Conservation (phyloP, 495 filamentous ascomycete genomes). For the Margaritispora aquatica region DNA sequence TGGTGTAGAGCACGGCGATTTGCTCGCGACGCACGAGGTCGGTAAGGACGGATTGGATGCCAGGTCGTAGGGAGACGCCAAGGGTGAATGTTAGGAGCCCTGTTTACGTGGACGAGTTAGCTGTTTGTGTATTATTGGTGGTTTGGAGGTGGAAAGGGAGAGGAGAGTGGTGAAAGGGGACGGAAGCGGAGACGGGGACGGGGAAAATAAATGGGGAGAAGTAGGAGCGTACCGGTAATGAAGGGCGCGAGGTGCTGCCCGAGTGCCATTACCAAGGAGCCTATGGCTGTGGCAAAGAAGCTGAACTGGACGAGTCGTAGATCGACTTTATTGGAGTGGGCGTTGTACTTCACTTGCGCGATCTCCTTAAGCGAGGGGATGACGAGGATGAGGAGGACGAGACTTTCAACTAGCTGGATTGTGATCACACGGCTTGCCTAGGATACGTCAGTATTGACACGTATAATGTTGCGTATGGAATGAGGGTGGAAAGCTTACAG, state of each 20-base stretch:
- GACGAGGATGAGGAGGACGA: background rate
- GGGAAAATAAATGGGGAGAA: background rate
- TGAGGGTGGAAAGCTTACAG: background rate
- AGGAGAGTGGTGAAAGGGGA: too few species aligned
- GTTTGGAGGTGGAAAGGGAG: too few species aligned
- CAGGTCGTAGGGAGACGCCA: background rate
- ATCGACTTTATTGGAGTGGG: background rate
- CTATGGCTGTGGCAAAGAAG: background rate
- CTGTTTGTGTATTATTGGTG: background rate
- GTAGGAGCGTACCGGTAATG: background rate
- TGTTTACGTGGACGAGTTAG: background rate
- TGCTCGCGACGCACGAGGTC: background rate
- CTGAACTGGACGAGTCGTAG: background rate
- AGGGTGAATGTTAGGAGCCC: background rate
- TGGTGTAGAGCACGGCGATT: background rate
- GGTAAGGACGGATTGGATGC: background rate
- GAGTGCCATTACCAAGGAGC: background rate
- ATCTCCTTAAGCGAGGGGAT: background rate
- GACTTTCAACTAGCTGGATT: background rate
- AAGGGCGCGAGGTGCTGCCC: background rate
- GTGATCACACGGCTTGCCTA: background rate
- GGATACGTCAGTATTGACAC: background rate
- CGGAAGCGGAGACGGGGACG: background rate
- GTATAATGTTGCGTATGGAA: background rate
- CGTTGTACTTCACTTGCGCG: background rate